Evolutionary conservation across 805 yeast species (phyloP).

Genomic region (Yamadazyma sp.): DNA sequence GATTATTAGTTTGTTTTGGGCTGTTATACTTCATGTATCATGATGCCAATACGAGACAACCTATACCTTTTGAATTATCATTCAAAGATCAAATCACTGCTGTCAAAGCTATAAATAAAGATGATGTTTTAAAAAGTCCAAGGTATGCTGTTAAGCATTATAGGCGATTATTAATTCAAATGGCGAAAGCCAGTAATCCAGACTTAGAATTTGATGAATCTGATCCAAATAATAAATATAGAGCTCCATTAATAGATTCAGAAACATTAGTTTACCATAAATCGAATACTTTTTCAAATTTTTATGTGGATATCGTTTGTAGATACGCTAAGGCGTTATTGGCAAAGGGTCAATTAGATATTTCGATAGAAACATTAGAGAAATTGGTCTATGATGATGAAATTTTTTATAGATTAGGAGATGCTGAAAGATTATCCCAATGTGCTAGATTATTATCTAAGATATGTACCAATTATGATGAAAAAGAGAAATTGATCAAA

Average conservation of each 20-base stretch:
- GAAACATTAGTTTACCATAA: constrained; percentile 26
- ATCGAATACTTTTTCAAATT: constrained; percentile 34
- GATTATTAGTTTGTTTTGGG: constrained; percentile 35
- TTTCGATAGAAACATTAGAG: constrained; percentile 25
- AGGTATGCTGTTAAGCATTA: constrained; percentile 43
- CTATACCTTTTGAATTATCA: constrained; percentile 37
- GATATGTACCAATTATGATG: constrained; percentile 18
- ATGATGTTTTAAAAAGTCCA: constrained; percentile 40
- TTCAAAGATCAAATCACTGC: constrained; percentile 32
- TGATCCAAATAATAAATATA: constrained; percentile 22
- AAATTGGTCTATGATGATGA: constrained; percentile 33
- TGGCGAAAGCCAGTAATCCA: constrained; percentile 27
- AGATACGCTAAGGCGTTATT: constrained; percentile 39
- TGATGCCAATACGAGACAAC: constrained; percentile 38
- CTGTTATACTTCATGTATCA: constrained; percentile 36
- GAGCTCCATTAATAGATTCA: constrained; percentile 33
- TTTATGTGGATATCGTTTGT: constrained; percentile 40
- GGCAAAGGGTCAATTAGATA: constrained; percentile 37
- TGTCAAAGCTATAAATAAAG: constrained; percentile 42
- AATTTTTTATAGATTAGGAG: constrained; percentile 36
- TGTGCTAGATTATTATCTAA: constrained; percentile 35
- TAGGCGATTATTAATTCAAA: constrained; percentile 31
- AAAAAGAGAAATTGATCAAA: constrained; percentile 23
- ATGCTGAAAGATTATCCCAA: constrained; percentile 38
- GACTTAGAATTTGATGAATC: constrained; percentile 24